Base-by-base conservation (phyloP, 805 yeast species). In the Metschnikowia henanensis region DNA sequence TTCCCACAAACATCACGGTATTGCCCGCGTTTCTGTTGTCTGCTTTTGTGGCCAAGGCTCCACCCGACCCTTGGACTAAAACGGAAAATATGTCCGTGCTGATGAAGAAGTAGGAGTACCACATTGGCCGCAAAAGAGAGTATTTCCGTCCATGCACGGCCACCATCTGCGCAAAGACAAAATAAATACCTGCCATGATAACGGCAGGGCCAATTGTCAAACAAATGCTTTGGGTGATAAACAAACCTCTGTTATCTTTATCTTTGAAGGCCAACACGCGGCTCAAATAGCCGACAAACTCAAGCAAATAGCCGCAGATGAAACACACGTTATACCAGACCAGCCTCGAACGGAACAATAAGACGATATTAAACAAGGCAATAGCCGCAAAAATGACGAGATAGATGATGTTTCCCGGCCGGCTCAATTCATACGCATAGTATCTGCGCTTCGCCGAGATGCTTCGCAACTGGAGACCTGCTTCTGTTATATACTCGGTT, bases 71-170 rank as follows among this genome's bases (percentile, higher is more conserved):
- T 50, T 70, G 76, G 25, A 70, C 55, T 17, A 69, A 23, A 16
- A 70, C 56, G 2, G 73, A 66, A 3, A 68, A 26, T 6, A 69
- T 65, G 46, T 70, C 76, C 19, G 58, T 45, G 5, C 66, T 57
- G 39, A 70, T 66, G 47, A 70, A 70, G 20, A 70, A 58, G 55
- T 70, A 70, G 1, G 75, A 63, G 46, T 70, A 70, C 73, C 73
- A 68, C 62, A 70, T 59, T 4, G 76, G 76, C 45, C 63, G 65
- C 46, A 69, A 57, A 2, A 65, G 52, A 17, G 73, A 65, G 49
- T 61, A 70, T 29, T 60, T 56, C 35, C 70, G 48, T 7, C 75
- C 74, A 40, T 67, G 66, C 16, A 66, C 54, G 12, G 65, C 68
- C 36, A 69, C 72, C 44, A 64, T 39, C 44, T 68, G 74, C 2